phyloP scores from a whole-genome alignment of 148 eudicot species.

The Beta vulgaris region DNA sequence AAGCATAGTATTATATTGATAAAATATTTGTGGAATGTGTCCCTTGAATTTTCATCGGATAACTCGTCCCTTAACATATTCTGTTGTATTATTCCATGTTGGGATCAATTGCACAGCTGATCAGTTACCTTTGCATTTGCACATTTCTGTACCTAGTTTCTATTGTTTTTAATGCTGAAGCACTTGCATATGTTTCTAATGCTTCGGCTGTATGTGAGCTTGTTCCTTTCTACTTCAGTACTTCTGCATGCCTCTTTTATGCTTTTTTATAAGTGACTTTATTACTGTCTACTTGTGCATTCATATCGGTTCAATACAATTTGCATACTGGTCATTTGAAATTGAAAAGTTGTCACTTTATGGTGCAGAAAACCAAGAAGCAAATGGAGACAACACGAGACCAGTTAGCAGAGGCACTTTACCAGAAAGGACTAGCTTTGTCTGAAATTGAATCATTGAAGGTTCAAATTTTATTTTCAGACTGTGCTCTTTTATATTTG shows the following conservation, averaged over 20 bases:
- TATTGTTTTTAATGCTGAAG: background rate
- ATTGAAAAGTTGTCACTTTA: background rate
- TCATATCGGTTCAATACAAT: background rate
- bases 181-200: background rate
- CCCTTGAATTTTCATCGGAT: background rate
- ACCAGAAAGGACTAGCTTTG: slow-evolving; percentile 88
- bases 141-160: background rate
- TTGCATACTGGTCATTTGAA: background rate
- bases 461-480: slow-evolving; percentile 35
- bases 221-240: background rate
- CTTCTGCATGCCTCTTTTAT: background rate
- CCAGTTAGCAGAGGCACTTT: slow-evolving; percentile 80
- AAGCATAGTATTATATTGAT: background rate
- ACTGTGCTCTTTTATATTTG: background rate
- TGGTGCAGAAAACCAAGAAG: slow-evolving; percentile 63
- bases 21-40: background rate
- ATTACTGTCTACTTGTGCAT: background rate
- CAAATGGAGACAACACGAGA: slow-evolving; percentile 82
- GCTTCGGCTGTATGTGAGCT: background rate
- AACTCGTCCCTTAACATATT: background rate
- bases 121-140: background rate
- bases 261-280: background rate
- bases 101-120: background rate
- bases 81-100: background rate
- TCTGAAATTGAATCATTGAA: slow-evolving; percentile 62